phyloP scores from a whole-genome alignment of 2,329 filamentous ascomycete species.

The Emergomyces pasteurianus region DNA sequence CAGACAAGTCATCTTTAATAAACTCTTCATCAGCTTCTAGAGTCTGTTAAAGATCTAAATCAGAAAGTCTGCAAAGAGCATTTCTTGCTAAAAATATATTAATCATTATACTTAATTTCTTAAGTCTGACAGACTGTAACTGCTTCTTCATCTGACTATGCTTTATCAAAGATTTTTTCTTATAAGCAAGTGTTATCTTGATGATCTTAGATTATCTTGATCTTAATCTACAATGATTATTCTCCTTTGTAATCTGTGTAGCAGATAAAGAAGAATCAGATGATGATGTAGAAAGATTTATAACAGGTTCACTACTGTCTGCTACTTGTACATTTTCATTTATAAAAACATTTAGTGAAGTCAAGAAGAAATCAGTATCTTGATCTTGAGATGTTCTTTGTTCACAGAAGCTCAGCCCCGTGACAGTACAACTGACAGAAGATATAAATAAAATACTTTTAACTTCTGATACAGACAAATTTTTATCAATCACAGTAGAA shows the following conservation, averaged over 20 bases:
- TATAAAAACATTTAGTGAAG: background rate
- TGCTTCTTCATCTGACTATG: background rate
- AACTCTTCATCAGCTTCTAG: background rate
- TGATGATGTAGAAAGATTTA: background rate
- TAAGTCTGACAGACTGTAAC: too few species aligned
- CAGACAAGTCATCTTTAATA: background rate
- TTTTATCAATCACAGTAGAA: background rate
- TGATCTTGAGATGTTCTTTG: background rate
- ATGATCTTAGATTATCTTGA: too few species aligned
- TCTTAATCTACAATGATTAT: too few species aligned
- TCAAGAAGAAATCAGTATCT: background rate
- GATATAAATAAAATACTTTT: background rate
- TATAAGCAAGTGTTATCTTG: background rate
- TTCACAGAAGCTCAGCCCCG: background rate
- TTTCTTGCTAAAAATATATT: too few species aligned
- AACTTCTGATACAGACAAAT: background rate
- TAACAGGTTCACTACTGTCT: background rate
- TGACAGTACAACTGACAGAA: background rate
- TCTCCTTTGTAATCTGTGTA: too few species aligned
- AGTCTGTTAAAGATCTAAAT: background rate
- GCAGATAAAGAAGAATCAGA: conserved; percentile 1
- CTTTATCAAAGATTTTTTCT: conserved; percentile 1
- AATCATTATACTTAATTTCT: too few species aligned
- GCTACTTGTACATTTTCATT: background rate
- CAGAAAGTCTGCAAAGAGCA: background rate